Conservation (phyloP, 768 basidiomycete species). For the Vishniacozyma victoriae region DNA sequence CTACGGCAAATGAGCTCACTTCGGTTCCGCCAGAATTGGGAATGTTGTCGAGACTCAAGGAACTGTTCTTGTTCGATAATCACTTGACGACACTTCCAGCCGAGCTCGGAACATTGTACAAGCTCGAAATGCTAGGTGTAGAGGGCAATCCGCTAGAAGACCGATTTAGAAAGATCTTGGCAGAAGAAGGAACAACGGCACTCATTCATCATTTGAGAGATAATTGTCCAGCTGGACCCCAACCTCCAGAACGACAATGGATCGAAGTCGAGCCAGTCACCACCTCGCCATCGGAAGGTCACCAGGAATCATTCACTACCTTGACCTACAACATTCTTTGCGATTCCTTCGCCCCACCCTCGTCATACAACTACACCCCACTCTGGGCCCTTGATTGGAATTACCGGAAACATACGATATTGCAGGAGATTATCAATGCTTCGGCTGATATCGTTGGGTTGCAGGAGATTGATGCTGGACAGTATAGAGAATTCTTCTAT, state of each 20-base stretch:
- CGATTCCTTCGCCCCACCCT: slow-evolving; percentile 78
- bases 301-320: slow-evolving; percentile 66
- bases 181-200: slow-evolving; percentile 89
- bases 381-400: slow-evolving; percentile 95
- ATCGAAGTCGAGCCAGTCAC: slow-evolving; percentile 49
- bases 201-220: slow-evolving; percentile 89
- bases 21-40: slow-evolving; percentile 80
- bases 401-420: slow-evolving; percentile 80
- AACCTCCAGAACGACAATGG: slow-evolving; percentile 78
- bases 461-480: slow-evolving; percentile 88
- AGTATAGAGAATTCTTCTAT: slow-evolving; percentile 85
- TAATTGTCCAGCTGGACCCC: slow-evolving; percentile 71
- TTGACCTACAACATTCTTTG: slow-evolving; percentile 93
- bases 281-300: slow-evolving; percentile 22
- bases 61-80: slow-evolving; percentile 94
- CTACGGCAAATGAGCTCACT: slow-evolving; percentile 77
- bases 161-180: slow-evolving; percentile 68
- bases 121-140: slow-evolving; percentile 84
- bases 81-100: slow-evolving; percentile 74
- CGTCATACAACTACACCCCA: slow-evolving; percentile 92
- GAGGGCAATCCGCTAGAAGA: slow-evolving; percentile 94
- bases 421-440: slow-evolving; percentile 73
- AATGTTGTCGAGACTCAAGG: slow-evolving; percentile 80
- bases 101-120: slow-evolving; percentile 83
- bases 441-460: slow-evolving; percentile 86